Evolutionary conservation across 179 eudicot species (phyloP).

Genomic region (Sideroxylon spinosum): DNA sequence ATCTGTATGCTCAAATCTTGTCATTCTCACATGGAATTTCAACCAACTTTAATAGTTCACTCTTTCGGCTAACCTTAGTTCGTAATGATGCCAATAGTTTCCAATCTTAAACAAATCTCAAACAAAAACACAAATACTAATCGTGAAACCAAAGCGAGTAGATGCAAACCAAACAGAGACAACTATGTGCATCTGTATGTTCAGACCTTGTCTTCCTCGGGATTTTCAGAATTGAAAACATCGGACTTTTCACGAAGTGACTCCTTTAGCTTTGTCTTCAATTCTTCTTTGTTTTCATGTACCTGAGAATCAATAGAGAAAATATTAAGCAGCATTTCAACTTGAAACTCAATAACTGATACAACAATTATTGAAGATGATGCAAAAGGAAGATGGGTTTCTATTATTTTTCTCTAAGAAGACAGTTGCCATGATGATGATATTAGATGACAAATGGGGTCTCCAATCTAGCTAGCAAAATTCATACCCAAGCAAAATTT

Average conservation of each 20-base stretch:
- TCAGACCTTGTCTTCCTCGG: conserved; percentile 84
- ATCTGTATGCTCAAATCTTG: conserved; percentile 49
- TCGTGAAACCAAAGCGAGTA: neutral
- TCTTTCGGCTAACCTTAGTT: no score
- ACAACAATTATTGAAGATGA: neutral
- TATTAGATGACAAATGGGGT: neutral
- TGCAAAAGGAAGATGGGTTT: neutral
- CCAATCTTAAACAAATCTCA: no score
- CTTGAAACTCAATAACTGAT: neutral
- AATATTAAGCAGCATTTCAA: conserved; percentile 5
- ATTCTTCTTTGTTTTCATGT: conserved; percentile 72
- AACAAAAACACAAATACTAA: no score
- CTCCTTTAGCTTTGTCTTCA: conserved; percentile 77
- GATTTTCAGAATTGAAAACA: conserved; percentile 58
- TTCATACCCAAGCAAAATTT: neutral
- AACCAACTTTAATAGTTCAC: no score
- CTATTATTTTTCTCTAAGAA: neutral
- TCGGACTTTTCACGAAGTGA: conserved; percentile 79
- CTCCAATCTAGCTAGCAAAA: neutral
- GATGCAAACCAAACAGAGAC: neutral
- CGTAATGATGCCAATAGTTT: no score
- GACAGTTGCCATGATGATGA: neutral
- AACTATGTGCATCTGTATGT: conserved; percentile 1
- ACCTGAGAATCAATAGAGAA: conserved; percentile 36
- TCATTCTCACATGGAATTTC: conserved; percentile 43